Conservation (phyloP, 345 rosid species). For the Eucalyptus camaldulensis region DNA sequence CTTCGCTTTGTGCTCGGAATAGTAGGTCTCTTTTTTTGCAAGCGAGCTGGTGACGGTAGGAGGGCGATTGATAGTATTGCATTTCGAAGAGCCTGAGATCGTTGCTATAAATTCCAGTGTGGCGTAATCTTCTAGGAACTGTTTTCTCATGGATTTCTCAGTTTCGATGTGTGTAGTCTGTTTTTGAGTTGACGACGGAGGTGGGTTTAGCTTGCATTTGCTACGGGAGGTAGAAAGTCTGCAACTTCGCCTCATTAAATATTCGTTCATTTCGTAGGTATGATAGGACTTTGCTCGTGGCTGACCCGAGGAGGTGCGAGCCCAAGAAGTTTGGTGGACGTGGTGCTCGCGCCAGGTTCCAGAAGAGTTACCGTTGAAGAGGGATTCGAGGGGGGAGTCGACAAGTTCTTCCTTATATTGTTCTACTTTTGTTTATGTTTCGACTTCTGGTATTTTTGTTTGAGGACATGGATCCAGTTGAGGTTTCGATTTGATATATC, state of each 20-base stretch:
- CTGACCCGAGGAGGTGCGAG: constrained; percentile 92
- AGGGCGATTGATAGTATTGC: not conserved
- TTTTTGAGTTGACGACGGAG: not conserved
- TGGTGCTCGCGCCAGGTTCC: constrained; percentile 91
- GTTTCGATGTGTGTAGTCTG: not conserved
- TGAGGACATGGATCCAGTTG: not conserved
- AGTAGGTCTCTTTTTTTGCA: not conserved
- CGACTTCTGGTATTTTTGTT: not conserved
- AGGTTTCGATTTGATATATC: not conserved
- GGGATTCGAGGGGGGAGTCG: not conserved
- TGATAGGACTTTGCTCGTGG: constrained; percentile 82
- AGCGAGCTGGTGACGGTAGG: not conserved
- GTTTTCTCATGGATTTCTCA: not conserved
- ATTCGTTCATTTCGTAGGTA: not conserved
- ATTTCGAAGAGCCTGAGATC: not conserved
- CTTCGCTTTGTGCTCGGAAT: not conserved
- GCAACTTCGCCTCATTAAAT: not conserved
- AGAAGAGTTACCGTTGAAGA: constrained; percentile 85
- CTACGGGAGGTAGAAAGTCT: not conserved
- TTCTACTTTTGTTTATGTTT: not conserved
- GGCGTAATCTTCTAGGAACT: not conserved
- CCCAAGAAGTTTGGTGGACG: constrained; percentile 97
- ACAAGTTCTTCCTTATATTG: not conserved
- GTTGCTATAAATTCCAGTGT: not conserved
- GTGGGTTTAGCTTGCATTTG: not conserved